These are phyloP conservation scores for Elongisporangium prolatum DNA, from an alignment of 352 stramenopile species.

Conservation along the genomic window DNA sequence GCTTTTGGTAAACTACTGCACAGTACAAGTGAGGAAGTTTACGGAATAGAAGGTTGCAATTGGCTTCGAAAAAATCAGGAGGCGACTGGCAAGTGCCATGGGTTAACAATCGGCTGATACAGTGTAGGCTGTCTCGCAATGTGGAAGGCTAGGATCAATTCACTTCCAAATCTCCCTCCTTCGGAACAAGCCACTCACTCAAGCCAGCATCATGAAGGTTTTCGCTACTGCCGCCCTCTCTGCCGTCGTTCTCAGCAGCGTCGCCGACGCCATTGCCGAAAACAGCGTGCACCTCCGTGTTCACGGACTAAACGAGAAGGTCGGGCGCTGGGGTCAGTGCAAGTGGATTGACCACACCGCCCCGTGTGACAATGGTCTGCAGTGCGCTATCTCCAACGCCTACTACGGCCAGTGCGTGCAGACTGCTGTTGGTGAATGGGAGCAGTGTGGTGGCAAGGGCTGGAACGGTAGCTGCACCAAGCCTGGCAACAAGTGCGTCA, in stretches of 20 bases:
- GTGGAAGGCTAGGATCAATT: neutral
- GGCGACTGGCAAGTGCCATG: neutral
- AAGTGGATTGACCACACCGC: conserved; percentile 18
- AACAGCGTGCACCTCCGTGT: neutral
- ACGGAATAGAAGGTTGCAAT: neutral
- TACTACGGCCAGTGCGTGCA: conserved; percentile 22
- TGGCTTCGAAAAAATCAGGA: neutral
- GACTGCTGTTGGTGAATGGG: conserved; percentile 15
- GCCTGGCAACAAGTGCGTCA: conserved; percentile 13
- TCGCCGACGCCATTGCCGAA: neutral
- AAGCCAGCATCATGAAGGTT: conserved; percentile 1
- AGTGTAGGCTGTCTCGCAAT: too few relatives aligned
- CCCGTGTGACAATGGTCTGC: conserved; percentile 13
- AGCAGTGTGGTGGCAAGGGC: conserved; percentile 14
- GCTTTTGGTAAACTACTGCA: too few relatives aligned
- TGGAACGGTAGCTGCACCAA: conserved; percentile 11
- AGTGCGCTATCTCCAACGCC: conserved; percentile 21
- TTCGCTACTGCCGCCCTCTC: neutral
- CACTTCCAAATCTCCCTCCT: conserved; percentile 1
- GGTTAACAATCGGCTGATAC: neutral
- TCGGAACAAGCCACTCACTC: neutral
- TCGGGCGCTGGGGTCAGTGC: conserved; percentile 16
- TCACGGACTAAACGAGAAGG: conserved; percentile 5
- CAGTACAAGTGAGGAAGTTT: too few relatives aligned
- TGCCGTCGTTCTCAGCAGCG: neutral